Base-by-base conservation (phyloP, 768 basidiomycete species). In the Mycena rebaudengoi region DNA sequence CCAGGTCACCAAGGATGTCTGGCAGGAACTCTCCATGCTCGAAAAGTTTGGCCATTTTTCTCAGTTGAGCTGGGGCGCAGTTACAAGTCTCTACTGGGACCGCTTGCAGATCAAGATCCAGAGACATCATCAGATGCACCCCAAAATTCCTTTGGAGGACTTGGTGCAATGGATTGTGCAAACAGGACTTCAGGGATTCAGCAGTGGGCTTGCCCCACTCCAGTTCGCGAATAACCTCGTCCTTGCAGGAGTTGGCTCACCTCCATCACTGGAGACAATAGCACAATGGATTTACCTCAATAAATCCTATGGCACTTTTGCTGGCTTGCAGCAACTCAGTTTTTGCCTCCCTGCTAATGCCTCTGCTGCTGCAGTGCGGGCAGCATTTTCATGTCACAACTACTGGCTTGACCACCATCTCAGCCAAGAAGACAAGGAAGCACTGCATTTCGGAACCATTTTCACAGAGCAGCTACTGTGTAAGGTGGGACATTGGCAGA, bases 201-300 rank as follows among this genome's bases (percentile, higher is more conserved):
- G 49, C 0, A 46, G 41, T 18, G 69, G 67, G 5, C 54, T 70
- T 43, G 67, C 44, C 6, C 21, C 55, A 1, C 35, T 70, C 2
- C 69, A 70, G 28, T 68, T 70, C 53, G 66, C 69, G 2, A 70
- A 70, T 33, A 62, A 60, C 20, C 16, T 64, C 1, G 64, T 49
- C 1, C 54, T 69, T 2, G 40, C 52, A 1, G 52, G 54, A 4
- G 26, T 70, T 26, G 68, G 57, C 11, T 20, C 26, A 6, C 32
- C 26, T 1, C 69, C 66, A 0, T 58, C 43, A 3, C 37, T 44
- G 0, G 48, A 35, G 0, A 21, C 26, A 3, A 63, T 70, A 56
- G 66, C 55, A 0, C 43, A 65, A 16, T 65, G 68, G 62, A 62
- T 70, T 35, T 59, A 23, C 20, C n/a, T 53, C 2, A 51, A 68